Percentiles rank a stretch among this genome's conserved stretches.
These are phyloP conservation scores for Neoconidiobolus thromboides DNA, from an alignment of 371 early-diverging fungal species.

Conservation along the genomic window DNA sequence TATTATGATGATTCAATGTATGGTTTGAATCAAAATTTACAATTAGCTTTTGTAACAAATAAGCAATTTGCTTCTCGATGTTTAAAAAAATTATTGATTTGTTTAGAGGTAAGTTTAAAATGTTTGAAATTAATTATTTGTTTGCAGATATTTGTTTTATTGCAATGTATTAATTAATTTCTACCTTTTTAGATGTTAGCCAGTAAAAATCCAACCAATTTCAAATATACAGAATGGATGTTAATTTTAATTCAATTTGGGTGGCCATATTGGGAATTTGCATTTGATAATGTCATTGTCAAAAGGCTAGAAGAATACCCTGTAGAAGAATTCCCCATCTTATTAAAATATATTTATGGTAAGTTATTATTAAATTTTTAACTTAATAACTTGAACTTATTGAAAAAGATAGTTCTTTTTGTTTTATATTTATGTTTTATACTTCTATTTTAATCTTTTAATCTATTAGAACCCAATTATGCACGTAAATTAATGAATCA, in stretches of 20 bases:
- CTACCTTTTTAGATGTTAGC: neutral
- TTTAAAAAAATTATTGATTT: neutral
- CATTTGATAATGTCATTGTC: neutral
- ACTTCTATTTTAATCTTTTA: too few species aligned
- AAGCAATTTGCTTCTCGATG: neutral
- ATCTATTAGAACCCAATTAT: too few species aligned
- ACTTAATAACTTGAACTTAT: neutral
- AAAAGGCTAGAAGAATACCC: neutral
- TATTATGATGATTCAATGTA: neutral
- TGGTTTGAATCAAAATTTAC: neutral
- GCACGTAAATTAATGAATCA: too few species aligned
- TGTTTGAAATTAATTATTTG: neutral
- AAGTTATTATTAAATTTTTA: neutral
- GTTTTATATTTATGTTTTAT: too few species aligned
- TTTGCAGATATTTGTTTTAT: neutral
- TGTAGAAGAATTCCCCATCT: neutral
- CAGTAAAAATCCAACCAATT: neutral
- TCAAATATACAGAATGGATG: neutral
- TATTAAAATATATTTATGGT: neutral
- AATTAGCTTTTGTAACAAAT: neutral
- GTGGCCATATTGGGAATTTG: neutral
- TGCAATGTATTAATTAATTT: neutral
- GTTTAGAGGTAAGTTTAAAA: neutral
- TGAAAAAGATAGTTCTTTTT: too few species aligned
- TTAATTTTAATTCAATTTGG: neutral